phyloP scores from a whole-genome alignment of 495 filamentous ascomycete species.

The Neurospora pannonica region DNA sequence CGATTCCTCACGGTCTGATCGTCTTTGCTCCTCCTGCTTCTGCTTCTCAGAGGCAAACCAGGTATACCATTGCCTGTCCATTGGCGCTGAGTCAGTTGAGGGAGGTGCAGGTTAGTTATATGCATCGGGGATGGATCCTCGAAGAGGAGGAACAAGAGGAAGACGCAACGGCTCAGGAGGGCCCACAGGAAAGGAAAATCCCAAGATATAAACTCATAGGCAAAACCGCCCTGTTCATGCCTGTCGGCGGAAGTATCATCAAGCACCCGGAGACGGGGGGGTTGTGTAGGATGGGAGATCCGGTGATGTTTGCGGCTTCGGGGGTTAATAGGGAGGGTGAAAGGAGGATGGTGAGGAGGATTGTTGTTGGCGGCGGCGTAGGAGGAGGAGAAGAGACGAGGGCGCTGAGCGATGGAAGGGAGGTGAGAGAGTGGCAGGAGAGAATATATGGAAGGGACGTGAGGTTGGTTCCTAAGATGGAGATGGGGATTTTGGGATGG shows the following conservation, averaged over 20 bases:
- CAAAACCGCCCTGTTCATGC: conserved; percentile 1
- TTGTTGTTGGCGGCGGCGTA: conserved; percentile 43
- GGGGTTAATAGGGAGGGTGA: conserved; percentile 34
- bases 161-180: background rate
- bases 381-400: conserved; percentile 40
- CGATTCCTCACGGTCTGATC: background rate
- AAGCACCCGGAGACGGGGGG: background rate
- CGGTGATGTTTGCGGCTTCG: conserved; percentile 3
- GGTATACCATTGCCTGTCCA: background rate
- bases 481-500: background rate
- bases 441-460: background rate
- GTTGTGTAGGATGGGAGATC: background rate
- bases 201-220: background rate
- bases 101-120: background rate
- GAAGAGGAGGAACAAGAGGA: background rate
- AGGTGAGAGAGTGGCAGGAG: background rate
- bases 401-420: background rate
- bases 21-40: background rate
- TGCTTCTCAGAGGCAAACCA: background rate
- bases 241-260: background rate
- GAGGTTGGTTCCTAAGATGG: background rate
- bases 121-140: background rate
- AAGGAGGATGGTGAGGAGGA: conserved; percentile 50
- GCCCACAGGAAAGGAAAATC: background rate
- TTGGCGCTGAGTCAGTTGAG: background rate